phyloP scores from a whole-genome alignment of 2,329 filamentous ascomycete species.

The Xylaria sp. region DNA sequence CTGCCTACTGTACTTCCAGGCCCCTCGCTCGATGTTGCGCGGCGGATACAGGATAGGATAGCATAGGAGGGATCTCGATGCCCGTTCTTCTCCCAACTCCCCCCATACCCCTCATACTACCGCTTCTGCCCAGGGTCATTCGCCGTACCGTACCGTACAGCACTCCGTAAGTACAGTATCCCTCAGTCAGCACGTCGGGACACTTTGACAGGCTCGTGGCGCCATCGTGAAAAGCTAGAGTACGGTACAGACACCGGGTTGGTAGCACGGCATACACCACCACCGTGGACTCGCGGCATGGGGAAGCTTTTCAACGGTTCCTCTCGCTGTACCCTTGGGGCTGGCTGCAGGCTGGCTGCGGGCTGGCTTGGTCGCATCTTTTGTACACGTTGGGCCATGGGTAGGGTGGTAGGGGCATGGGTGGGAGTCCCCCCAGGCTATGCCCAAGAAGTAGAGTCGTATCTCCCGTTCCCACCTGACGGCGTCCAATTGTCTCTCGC shows the following conservation, averaged over 20 bases:
- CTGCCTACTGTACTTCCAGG: neutral
- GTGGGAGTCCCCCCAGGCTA: slow-evolving; percentile 17
- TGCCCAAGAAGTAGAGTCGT: slow-evolving; percentile 6
- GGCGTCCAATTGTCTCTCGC: slow-evolving; percentile 16
- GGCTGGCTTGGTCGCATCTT: slow-evolving; percentile 19
- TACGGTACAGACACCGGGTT: neutral
- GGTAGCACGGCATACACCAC: slow-evolving; percentile 13
- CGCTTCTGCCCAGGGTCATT: too few relatives aligned
- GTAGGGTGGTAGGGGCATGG: neutral
- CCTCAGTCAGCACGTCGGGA: neutral
- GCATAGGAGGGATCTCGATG: slow-evolving; percentile 19
- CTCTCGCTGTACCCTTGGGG: slow-evolving; percentile 17
- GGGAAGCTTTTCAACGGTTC: slow-evolving; percentile 14
- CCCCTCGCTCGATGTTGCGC: neutral
- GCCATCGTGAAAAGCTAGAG: neutral
- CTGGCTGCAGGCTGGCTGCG: slow-evolving; percentile 19
- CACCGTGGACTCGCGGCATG: slow-evolving; percentile 9
- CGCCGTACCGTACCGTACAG: neutral
- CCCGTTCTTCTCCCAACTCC: slow-evolving; percentile 1
- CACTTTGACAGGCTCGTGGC: neutral
- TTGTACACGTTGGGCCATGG: slow-evolving; percentile 19
- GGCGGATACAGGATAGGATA: slow-evolving; percentile 3
- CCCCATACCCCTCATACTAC: neutral
- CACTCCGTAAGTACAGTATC: neutral
- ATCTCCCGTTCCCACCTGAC: slow-evolving; percentile 4